Evolutionary conservation across 148 eudicot genomes (phyloP).

Genomic region (Nepenthes mirabilis): DNA sequence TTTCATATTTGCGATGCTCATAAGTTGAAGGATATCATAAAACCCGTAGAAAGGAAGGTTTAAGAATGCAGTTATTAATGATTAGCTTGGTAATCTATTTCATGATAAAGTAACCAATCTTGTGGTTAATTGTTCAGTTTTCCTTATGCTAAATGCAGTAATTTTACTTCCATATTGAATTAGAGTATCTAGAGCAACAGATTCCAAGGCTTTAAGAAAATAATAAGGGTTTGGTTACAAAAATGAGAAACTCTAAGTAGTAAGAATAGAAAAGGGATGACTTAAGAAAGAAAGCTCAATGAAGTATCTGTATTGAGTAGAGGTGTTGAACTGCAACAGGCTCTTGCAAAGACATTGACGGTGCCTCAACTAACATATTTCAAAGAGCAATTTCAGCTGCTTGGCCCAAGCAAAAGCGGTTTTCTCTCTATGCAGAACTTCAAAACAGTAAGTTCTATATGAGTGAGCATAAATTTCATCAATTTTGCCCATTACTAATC

Average conservation of each 20-base stretch:
- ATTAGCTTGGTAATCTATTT: too few relatives aligned
- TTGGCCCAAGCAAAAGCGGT: slow-evolving; percentile 81
- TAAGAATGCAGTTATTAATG: background rate
- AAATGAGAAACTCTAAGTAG: too few relatives aligned
- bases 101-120: too few relatives aligned
- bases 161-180: too few relatives aligned
- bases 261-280: background rate
- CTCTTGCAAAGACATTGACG: slow-evolving; percentile 79
- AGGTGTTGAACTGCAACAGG: slow-evolving; percentile 28
- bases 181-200: too few relatives aligned
- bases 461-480: background rate
- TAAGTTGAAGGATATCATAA: background rate
- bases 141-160: too few relatives aligned
- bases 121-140: too few relatives aligned
- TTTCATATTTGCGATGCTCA: too few relatives aligned
- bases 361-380: slow-evolving; percentile 62
- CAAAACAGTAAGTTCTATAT: slow-evolving; percentile 34
- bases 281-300: background rate
- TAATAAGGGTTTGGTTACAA: too few relatives aligned
- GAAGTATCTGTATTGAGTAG: slow-evolving; percentile 2
- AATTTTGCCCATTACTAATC: slow-evolving; percentile 4
- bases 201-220: too few relatives aligned
- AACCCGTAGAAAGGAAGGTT: background rate
- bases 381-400: slow-evolving; percentile 68
- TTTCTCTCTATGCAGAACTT: slow-evolving; percentile 59